Base-by-base conservation (phyloP, 495 filamentous ascomycete species). In the Aspergillus campestris region DNA sequence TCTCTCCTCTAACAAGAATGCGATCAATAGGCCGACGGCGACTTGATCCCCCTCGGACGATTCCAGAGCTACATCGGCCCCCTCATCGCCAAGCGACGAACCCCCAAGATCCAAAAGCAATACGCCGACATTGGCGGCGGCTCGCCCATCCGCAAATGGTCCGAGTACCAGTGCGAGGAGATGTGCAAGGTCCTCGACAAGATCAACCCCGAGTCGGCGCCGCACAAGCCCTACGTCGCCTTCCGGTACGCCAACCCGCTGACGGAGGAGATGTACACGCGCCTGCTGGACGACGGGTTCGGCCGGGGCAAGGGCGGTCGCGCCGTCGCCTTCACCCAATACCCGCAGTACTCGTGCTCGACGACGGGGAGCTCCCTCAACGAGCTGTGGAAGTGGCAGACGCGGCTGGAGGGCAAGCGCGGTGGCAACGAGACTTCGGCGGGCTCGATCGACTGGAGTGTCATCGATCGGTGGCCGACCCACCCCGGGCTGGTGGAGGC, bases 321-420 rank as follows among this genome's bases (percentile, higher is more conserved):
- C 41, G 94, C 94, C 5, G 87, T 99, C 6, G 94, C 94, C 2
- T 99, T 97, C 63, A 95, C 92, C 4, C 94, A 99, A 61, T 99
- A 99, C 55, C 94, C 94, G 14, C 94, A 99, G 60, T 99, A 99
- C 61, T 92, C 86, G n/a, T 99, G 94, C 66, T 94, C 88, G 18
- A 99, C 94, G 6, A 99, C 94, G 1, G 94, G 94, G 31, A 94
- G 88, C 65, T 92, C 86, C 38, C 63, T 99, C 42, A 99, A 97
- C 57, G 94, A 99, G 68, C 61, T 99, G 34, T 99, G 94, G 94
- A 94, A 90, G 65, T 94, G 89, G 86, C 74, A 89, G 46, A 85
- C 84, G 53, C 79, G 89, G 49, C 64, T 96, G 47, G 94, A 99
- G 70, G 85, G 85, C 6, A 87, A 86, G 65, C 70, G 72, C 35